Evolutionary conservation across 495 filamentous ascomycete species (phyloP).

Genomic region (Penicillium antarcticum): DNA sequence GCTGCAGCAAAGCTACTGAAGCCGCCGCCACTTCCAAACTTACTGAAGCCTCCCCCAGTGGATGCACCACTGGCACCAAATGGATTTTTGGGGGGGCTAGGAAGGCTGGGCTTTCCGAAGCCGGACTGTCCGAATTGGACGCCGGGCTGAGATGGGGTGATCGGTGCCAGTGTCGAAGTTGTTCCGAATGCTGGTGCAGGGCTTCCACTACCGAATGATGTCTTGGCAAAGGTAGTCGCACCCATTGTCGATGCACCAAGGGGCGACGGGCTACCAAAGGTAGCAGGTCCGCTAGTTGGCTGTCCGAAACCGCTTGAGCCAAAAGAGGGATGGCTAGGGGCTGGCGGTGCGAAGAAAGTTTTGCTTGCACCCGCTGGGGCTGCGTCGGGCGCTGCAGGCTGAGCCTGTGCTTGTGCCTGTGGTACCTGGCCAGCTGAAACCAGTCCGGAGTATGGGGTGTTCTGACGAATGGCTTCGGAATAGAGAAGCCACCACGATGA

Average conservation of each 20-base stretch:
- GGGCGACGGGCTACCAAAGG: slow-evolving; percentile 39
- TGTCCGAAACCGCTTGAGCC: slow-evolving; percentile 32
- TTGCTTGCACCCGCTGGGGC: slow-evolving; percentile 16
- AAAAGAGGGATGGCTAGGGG: slow-evolving; percentile 40
- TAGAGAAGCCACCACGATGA: slow-evolving; percentile 90
- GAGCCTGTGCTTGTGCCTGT: slow-evolving; percentile 15
- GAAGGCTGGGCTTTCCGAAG: slow-evolving; percentile 31
- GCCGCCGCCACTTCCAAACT: slow-evolving; percentile 28
- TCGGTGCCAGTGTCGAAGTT: slow-evolving; percentile 33
- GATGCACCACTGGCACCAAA: slow-evolving; percentile 22
- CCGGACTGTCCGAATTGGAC: slow-evolving; percentile 27
- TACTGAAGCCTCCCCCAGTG: slow-evolving; percentile 37
- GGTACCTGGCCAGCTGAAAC: slow-evolving; percentile 40
- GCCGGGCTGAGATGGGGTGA: slow-evolving; percentile 27
- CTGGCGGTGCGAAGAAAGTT: slow-evolving; percentile 38
- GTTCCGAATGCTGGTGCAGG: slow-evolving; percentile 48
- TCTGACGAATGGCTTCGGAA: slow-evolving; percentile 73
- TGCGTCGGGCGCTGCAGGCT: slow-evolving; percentile 17
- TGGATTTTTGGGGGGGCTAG: slow-evolving; percentile 31
- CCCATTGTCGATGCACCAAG: slow-evolving; percentile 31
- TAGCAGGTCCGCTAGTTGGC: slow-evolving; percentile 15
- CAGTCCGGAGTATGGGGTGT: slow-evolving; percentile 69
- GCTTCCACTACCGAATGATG: slow-evolving; percentile 22
- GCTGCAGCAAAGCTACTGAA: slow-evolving; percentile 33
- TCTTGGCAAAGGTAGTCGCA: slow-evolving; percentile 36